A percentile compares a stretch with the other conserved stretches of the same genome.
phyloP scores from a whole-genome alignment of 2,329 filamentous ascomycete genomes.

The Colletotrichum siamense region DNA sequence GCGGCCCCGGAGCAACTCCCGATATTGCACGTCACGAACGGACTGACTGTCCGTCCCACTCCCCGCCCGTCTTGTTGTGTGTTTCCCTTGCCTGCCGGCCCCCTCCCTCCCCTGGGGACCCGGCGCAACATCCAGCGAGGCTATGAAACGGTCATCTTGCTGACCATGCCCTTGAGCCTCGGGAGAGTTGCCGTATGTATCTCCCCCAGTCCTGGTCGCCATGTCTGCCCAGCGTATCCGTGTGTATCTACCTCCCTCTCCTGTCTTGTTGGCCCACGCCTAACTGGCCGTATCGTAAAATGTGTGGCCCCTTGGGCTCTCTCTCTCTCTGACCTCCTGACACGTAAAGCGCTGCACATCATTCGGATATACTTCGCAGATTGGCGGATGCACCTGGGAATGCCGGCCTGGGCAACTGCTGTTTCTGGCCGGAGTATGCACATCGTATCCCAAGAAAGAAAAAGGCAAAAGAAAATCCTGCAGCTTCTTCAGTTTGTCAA shows the following conservation, averaged over 20 bases:
- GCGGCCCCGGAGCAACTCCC: conserved; percentile 2
- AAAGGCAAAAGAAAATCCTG: not conserved
- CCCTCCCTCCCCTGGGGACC: not conserved
- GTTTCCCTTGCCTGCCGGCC: not conserved
- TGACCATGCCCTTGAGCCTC: not conserved
- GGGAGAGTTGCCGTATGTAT: not conserved
- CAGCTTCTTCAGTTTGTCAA: not conserved
- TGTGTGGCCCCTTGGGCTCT: not conserved
- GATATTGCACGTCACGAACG: not conserved
- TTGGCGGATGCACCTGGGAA: not conserved
- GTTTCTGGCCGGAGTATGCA: not conserved
- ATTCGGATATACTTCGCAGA: not conserved
- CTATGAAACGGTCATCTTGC: conserved; percentile 3
- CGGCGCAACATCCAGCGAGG: not conserved
- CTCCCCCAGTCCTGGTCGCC: not conserved
- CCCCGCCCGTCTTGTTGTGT: not conserved
- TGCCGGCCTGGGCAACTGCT: not conserved
- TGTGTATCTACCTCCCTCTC: not conserved
- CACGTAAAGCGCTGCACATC: not conserved
- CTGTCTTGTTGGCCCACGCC: not conserved
- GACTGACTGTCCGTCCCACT: not conserved
- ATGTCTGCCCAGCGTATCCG: not conserved
- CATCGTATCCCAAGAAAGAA: not conserved
- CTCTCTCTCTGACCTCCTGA: not conserved
- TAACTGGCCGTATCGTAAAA: not conserved